Evolutionary conservation across 768 basidiomycete species (phyloP).

Genomic region (Russula olivacea): DNA sequence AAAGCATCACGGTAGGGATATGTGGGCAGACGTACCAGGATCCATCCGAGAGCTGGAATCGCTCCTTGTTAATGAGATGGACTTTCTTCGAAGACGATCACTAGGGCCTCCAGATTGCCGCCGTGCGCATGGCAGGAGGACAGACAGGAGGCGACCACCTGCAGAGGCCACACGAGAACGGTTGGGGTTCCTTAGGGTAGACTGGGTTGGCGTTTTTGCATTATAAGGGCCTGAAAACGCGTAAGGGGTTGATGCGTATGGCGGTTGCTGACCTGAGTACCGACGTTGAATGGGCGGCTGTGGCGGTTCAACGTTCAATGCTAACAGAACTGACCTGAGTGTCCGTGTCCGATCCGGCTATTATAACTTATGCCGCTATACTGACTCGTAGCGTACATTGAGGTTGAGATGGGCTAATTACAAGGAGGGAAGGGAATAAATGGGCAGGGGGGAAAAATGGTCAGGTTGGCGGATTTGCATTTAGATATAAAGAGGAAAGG

Average conservation of each 20-base stretch:
- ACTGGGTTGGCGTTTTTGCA: constrained; percentile 38
- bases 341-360: constrained; percentile 8
- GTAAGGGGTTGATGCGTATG: constrained; percentile 15
- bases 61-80: constrained; percentile 33
- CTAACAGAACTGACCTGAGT: constrained; percentile 15
- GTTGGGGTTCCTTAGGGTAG: constrained; percentile 50
- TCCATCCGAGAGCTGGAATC: constrained; percentile 31
- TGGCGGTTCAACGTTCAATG: constrained; percentile 14
- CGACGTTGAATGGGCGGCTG: constrained; percentile 21
- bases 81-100: constrained; percentile 24
- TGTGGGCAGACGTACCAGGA: constrained; percentile 27
- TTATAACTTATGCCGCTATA: constrained; percentile 4
- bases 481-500: neutral
- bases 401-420: neutral
- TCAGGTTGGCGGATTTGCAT: neutral
- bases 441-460: constrained; percentile 13
- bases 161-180: neutral
- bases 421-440: neutral
- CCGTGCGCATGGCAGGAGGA: constrained; percentile 31
- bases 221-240: neutral
- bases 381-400: constrained; percentile 10
- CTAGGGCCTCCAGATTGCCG: constrained; percentile 33
- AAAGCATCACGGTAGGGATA: neutral
- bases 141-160: constrained; percentile 27
- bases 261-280: constrained; percentile 20